Base-by-base conservation (phyloP, 768 basidiomycete genomes). In the Boletus sp. region DNA sequence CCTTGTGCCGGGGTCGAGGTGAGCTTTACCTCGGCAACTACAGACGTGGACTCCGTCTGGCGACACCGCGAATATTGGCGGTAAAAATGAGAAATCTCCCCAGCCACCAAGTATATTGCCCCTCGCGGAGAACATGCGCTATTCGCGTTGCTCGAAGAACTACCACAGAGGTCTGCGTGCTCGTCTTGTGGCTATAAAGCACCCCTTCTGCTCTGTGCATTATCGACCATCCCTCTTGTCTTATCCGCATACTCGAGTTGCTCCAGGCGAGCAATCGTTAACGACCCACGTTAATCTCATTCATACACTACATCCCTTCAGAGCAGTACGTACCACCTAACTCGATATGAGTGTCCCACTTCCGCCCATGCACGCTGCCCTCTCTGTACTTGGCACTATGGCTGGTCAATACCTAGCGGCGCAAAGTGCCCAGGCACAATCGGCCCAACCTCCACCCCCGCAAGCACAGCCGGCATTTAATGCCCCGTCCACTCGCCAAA, bases 171-270 rank as follows among this genome's bases (percentile, higher is more conserved):
- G 53, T 56, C 60, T 56, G 53, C 51, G 49, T 36, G 55, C 33
- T 41, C 36, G 18, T 53, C 56, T 48, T 46, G 56, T 55, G 56
- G 50, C 47, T 71, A 72, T 72, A 72, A 71, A 72, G 36, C 54
- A 60, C 37, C 55, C 52, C 37, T 42, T 45, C 47, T 44, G 47
- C 52, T 42, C 55, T 39, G 41, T 32, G 36, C 28, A 54, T 50
- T 54, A 55, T 49, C 51, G 59, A 73, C 68, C 64, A 80, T 77
- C 71, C 79, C 79, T 58, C 80, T 80, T 62, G 67, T 71, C 82
- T 67, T 78, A 64, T 73, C 68, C 71, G 45, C 64, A 55, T 9
- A 54, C 49, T 64, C 47, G 14, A 65, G 35, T 50, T 45, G 63
- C 67, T 73, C 71, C 72, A 58, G 71, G 71, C 57, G 71, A 74